Base-by-base conservation (phyloP, 306 rosid genomes). In the Vigna trinervia region DNA sequence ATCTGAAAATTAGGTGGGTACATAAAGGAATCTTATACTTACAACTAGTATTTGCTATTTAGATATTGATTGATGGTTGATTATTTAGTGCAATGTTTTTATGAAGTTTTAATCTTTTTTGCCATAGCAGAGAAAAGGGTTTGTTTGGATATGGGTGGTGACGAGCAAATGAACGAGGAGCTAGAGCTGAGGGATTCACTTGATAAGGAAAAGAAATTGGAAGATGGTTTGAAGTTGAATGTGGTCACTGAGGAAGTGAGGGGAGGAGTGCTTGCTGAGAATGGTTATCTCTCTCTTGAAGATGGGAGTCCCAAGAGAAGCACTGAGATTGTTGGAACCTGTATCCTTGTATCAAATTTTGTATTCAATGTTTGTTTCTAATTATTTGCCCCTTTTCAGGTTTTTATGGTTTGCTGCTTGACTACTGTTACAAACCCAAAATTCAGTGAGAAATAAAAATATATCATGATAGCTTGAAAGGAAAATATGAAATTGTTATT, bases 121-220 rank as follows among this genome's bases (percentile, higher is more conserved):
- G 73, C 78, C 74, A 19, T 6, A 53, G 15, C 3, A 47, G 19
- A 50, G 54, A 68, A 58, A 60, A 62, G 73, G 58, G 76, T 23
- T 76, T 82, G 23, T 6, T 74, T 59, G 41, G 74, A 59, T 60
- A 91, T 90, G 97, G 96, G 82, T 17, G 87, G 78, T 41, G 72
- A 84, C 9, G 84, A 81, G 78, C 79, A 82, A 67, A 75, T 77
- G 71, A 80, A 73, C 30, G 80, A 79, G 71, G 83, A 45, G 50
- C 14, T 0, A 45, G 50, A 45, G 15, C 12, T 45, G 50, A 45
- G 85, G 78, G 74, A 57, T 68, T 61, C 65, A 50, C 71, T 78
- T 78, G 81, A 61, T 47, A 60, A 74, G 71, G 80, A 71, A 59
- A 58, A 76, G 53, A 80, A 72, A 76, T 73, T 80, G 83, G 75